A percentile compares a stretch with the other conserved stretches of the same genome.
Evolutionary conservation across 164 flowering plant genomes (phyloP).

Genomic region (Piper betle): DNA sequence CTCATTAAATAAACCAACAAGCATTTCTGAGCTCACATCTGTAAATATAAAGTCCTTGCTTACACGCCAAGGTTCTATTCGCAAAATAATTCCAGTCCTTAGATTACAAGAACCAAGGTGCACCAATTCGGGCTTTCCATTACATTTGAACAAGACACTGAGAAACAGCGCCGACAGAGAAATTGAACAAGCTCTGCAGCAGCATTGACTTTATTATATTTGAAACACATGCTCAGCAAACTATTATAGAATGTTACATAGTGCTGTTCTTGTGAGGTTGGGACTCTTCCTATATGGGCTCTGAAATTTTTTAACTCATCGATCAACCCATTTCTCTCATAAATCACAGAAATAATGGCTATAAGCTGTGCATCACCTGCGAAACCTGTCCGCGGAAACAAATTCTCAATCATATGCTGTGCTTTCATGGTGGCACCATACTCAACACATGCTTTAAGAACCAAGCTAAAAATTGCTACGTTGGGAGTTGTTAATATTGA

Average conservation of each 20-base stretch:
- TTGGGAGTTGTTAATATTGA: conserved; percentile 33
- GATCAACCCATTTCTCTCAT: conserved; percentile 63
- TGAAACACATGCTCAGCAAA: conserved; percentile 63
- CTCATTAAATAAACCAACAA: conserved; percentile 31
- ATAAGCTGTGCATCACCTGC: conserved; percentile 58
- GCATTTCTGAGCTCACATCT: conserved; percentile 18
- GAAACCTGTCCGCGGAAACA: conserved; percentile 47
- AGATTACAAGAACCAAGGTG: conserved; percentile 55
- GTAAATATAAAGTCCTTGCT: conserved; percentile 32
- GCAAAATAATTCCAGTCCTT: conserved; percentile 35
- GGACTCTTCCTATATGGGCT: conserved; percentile 27
- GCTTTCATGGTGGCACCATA: conserved; percentile 48
- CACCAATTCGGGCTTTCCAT: conserved; percentile 23
- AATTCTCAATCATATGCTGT: conserved; percentile 48
- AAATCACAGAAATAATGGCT: conserved; percentile 35
- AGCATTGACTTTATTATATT: conserved; percentile 57
- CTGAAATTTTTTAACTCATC: conserved; percentile 63
- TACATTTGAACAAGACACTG: conserved; percentile 6
- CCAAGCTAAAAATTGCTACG: conserved; percentile 58
- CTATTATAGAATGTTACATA: conserved; percentile 57
- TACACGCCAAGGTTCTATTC: conserved; percentile 35
- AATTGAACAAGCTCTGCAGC: conserved; percentile 45
- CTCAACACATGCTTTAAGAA: conserved; percentile 63
- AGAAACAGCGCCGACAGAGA: conserved; percentile 15
- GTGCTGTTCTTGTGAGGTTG: conserved; percentile 23